Evolutionary conservation across 2,329 filamentous ascomycete genomes (phyloP).

Genomic region (Venturiaceae sp.): DNA sequence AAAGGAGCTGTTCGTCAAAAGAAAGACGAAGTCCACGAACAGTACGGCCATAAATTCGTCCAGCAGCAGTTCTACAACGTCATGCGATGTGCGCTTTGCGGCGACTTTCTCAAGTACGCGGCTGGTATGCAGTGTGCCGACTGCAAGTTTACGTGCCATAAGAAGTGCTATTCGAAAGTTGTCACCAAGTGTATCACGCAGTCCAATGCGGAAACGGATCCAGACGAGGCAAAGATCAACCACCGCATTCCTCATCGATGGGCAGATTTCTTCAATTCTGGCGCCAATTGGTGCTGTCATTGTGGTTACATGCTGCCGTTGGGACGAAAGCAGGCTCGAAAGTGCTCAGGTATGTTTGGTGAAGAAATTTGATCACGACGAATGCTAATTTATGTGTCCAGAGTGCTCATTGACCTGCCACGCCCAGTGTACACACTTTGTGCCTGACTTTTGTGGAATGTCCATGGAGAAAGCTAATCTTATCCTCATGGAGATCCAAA

Average conservation of each 20-base stretch:
- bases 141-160: conserved; percentile 99
- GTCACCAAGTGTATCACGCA: conserved; percentile 99
- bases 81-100: conserved; percentile 96
- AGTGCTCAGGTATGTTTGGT: conserved; percentile 64
- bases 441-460: conserved; percentile 98
- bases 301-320: conserved; percentile 94
- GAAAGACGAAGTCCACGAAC: conserved; percentile 97
- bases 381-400: conserved; percentile 23
- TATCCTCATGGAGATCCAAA: conserved; percentile 78
- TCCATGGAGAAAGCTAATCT: conserved; percentile 95
- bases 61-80: conserved; percentile 99
- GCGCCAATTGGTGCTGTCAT: conserved; percentile 98
- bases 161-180: conserved; percentile 91
- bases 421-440: conserved; percentile 82
- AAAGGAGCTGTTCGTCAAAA: conserved; percentile 95
- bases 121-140: conserved; percentile 99
- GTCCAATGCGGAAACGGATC: conserved; percentile 95
- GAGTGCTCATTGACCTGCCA: conserved; percentile 92
- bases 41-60: conserved; percentile 98
- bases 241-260: conserved; percentile 98
- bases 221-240: conserved; percentile 99
- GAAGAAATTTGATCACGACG: not conserved
- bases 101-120: conserved; percentile 96
- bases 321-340: conserved; percentile 88
- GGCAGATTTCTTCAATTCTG: conserved; percentile 92